These are phyloP conservation scores for Erodium maritimum DNA, from an alignment of 345 rosid genomes.

Conservation along the genomic window DNA sequence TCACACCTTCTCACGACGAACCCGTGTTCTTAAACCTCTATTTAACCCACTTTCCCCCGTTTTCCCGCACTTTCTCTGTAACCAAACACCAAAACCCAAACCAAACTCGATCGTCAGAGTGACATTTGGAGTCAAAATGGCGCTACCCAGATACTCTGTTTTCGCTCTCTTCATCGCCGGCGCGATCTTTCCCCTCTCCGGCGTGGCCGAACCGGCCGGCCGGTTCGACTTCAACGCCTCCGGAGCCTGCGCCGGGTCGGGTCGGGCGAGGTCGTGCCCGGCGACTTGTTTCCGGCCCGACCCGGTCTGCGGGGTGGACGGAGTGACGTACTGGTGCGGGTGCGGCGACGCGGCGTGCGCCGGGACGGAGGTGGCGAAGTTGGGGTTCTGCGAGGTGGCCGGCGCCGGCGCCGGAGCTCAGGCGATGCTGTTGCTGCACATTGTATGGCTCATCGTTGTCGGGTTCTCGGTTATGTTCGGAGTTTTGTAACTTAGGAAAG, in stretches of 20 bases:
- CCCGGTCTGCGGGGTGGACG: slow-evolving; percentile 81
- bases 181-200: neutral
- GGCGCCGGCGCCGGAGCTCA: slow-evolving; percentile 65
- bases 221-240: neutral
- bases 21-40: neutral
- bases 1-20: neutral
- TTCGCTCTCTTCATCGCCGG: neutral
- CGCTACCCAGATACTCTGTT: neutral
- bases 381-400: slow-evolving; percentile 67
- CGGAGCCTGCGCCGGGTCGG: no score
- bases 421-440: slow-evolving; percentile 79
- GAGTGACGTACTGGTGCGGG: slow-evolving; percentile 97
- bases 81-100: neutral
- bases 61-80: neutral
- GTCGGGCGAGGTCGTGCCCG: slow-evolving; percentile 54
- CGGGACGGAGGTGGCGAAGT: slow-evolving; percentile 49
- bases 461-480: slow-evolving; percentile 80
- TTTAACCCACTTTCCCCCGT: neutral
- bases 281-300: slow-evolving; percentile 71
- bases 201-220: neutral
- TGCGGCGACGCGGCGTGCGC: slow-evolving; percentile 69
- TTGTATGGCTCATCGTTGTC: slow-evolving; percentile 76
- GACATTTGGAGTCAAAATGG: neutral
- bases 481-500: slow-evolving; percentile 32
- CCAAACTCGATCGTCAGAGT: no score